These are phyloP conservation scores for Coemansia sp. DNA, from an alignment of 192 early-diverging fungal genomes.

Conservation along the genomic window DNA sequence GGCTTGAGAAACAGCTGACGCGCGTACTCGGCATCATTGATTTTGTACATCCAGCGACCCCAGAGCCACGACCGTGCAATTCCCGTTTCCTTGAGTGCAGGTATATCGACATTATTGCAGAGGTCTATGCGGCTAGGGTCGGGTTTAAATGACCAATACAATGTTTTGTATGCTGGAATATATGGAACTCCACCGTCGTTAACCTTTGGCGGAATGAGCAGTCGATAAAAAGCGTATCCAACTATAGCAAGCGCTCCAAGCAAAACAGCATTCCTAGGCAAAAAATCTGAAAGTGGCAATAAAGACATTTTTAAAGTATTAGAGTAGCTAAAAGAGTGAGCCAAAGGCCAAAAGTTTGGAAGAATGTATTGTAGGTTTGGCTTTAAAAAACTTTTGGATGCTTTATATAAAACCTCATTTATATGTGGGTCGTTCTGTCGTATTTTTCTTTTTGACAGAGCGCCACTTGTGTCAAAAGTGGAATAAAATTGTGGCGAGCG, in stretches of 20 bases:
- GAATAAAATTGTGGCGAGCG: neutral
- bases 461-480: too few relatives aligned
- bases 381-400: too few relatives aligned
- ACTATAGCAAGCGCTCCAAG: conserved; percentile 3
- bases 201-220: conserved; percentile 16
- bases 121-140: conserved; percentile 35
- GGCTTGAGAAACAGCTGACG: conserved; percentile 48
- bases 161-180: conserved; percentile 36
- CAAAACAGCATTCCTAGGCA: neutral
- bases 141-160: conserved; percentile 33
- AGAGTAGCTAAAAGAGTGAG: neutral
- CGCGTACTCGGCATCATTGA: conserved; percentile 43
- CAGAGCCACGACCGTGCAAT: conserved; percentile 47
- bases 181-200: conserved; percentile 42
- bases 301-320: neutral
- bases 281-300: neutral
- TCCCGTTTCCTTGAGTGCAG: conserved; percentile 19
- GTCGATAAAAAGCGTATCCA: conserved; percentile 14
- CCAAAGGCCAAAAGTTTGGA: neutral
- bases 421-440: too few relatives aligned
- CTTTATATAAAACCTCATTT: too few relatives aligned
- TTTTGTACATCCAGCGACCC: conserved; percentile 46
- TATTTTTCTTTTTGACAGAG: too few relatives aligned
- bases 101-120: conserved; percentile 34
- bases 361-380: neutral